Conservation (phyloP, 352 stramenopile species). For the Phytophthora hibernalis region DNA sequence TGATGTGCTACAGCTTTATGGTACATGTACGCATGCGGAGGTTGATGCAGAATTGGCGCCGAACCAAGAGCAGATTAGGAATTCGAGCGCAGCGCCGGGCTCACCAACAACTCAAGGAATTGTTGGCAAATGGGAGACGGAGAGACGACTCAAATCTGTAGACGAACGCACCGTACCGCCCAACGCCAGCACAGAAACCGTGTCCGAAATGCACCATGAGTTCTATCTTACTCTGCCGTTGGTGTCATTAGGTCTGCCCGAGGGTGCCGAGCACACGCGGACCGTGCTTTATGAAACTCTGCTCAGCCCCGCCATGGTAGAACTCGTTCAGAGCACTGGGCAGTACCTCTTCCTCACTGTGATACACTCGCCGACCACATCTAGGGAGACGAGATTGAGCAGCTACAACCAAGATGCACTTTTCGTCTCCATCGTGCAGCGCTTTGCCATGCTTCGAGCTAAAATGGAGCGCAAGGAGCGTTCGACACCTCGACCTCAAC, state of each 20-base stretch:
- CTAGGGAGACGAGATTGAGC: neutral
- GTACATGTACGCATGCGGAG: conserved; percentile 44
- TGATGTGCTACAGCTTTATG: conserved; percentile 60
- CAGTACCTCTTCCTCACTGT: conserved; percentile 55
- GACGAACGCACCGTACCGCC: conserved; percentile 48
- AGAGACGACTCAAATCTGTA: conserved; percentile 52
- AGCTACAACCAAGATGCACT: conserved; percentile 42
- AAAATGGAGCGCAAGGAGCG: conserved; percentile 33
- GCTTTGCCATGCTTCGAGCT: conserved; percentile 40
- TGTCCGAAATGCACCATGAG: conserved; percentile 52
- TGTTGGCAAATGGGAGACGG: conserved; percentile 42
- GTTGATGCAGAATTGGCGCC: neutral
- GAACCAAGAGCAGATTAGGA: conserved; percentile 16
- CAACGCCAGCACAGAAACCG: conserved; percentile 36
- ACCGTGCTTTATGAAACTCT: conserved; percentile 43
- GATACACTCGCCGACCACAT: conserved; percentile 30
- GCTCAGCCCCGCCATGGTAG: conserved; percentile 30
- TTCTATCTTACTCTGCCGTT: conserved; percentile 62
- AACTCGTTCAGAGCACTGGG: conserved; percentile 46
- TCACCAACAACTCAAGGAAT: conserved; percentile 36
- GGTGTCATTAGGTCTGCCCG: conserved; percentile 45
- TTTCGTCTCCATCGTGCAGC: conserved; percentile 50
- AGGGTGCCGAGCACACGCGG: conserved; percentile 32
- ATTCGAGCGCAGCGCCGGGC: neutral
- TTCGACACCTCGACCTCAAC: conserved; percentile 1